Base-by-base conservation (phyloP, 2,329 filamentous ascomycete species). In the Cladorrhinum sp. region DNA sequence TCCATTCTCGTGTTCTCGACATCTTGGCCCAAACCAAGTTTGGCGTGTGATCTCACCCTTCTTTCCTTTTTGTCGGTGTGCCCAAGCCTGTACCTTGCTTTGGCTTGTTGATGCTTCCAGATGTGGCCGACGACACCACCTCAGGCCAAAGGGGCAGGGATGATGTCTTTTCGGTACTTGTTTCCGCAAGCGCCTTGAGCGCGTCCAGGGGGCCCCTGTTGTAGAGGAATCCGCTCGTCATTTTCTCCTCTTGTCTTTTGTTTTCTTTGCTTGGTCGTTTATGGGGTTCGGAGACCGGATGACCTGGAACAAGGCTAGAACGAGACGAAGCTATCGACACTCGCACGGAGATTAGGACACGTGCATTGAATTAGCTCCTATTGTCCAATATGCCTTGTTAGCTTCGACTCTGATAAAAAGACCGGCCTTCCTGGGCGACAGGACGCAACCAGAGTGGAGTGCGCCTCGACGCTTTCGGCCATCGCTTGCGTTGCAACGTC, bases 141-240 rank as follows among this genome's bases (percentile, higher is more conserved):
- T 22, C 25, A 36, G 41, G 41, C 50, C 50, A 32, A 41, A 36
- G n/a, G 50, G 48, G 49, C 50, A 57, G 50, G 45, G 50, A 50
- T 52, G 54, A 41, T 59, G 55, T 55, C 52, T 57, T 62, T 64
- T 66, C 64, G 64, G 65, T 67, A 66, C 62, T 65, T 65, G 58
- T 51, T 66, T 65, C 64, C 62, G 61, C 58, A 64, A 63, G 60
- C 65, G 58, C 53, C 62, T 58, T 57, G 63, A 63, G 60, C 65
- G 56, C 53, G 50, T 18, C 54, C 56, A 55, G 54, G 61, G 61
- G 38, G 32, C 24, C 50, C 55, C 29, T 55, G 50, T 48, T 25
- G 52, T 50, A 45, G 41, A 41, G 10, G 32, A 36, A 22, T 45
- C 41, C 41, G 18, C 41, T 13, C 58, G 23, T 32, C 27, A 27